phyloP scores from a whole-genome alignment of 495 filamentous ascomycete genomes.

The Aspergillus sclerotioniger region DNA sequence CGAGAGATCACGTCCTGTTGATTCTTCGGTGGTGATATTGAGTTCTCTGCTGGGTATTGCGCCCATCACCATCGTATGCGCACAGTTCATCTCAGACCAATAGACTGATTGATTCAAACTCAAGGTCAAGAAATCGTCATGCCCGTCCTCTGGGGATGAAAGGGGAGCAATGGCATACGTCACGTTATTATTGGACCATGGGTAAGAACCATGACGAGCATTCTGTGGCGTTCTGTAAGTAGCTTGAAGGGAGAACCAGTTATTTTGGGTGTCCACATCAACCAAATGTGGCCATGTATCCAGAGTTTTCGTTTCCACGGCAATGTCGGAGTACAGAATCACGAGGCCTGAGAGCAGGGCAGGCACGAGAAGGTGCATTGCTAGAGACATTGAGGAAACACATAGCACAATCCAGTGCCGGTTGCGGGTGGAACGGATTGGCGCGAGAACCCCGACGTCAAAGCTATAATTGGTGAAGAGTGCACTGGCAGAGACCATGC shows the following conservation, averaged over 20 bases:
- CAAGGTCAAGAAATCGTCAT: too few relatives aligned
- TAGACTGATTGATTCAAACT: constrained; percentile 23
- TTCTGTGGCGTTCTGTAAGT: background rate
- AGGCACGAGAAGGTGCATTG: constrained; percentile 19
- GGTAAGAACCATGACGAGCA: too few relatives aligned
- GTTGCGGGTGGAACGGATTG: constrained; percentile 20
- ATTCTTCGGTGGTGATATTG: background rate
- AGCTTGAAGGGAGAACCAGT: constrained; percentile 13
- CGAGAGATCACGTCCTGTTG: background rate
- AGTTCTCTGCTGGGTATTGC: background rate
- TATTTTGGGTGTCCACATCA: constrained; percentile 16
- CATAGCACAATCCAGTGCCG: constrained; percentile 25
- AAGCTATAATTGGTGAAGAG: constrained; percentile 31
- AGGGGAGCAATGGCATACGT: too few relatives aligned
- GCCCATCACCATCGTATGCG: background rate
- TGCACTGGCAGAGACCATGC: constrained; percentile 17
- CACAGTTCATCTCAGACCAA: constrained; percentile 24
- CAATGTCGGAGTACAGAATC: constrained; percentile 9
- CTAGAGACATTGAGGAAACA: constrained; percentile 19
- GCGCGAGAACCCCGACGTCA: constrained; percentile 18
- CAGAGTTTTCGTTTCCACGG: constrained; percentile 10
- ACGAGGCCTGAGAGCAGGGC: constrained; percentile 25
- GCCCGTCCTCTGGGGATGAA: too few relatives aligned
- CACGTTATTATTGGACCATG: too few relatives aligned
- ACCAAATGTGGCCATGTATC: constrained; percentile 26